Conservation (phyloP, 1,284 basidiomycete genomes). For the Ustilago hordei region DNA sequence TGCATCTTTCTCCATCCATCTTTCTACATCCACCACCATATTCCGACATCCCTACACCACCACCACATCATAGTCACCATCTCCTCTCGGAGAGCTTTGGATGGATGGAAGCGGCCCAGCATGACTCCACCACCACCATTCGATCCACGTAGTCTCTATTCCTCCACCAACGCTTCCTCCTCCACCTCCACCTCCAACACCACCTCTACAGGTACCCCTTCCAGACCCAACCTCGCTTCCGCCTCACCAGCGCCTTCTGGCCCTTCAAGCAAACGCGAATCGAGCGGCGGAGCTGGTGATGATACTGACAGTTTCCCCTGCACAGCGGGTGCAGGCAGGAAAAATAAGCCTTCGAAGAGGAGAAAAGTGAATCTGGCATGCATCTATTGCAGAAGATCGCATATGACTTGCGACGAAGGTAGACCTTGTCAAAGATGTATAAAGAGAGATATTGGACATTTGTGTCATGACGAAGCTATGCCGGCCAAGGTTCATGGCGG, state of each 20-base stretch:
- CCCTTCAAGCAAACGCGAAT: constrained; percentile 24
- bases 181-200: constrained; percentile 8
- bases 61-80: neutral
- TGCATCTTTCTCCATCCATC: neutral
- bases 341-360: constrained; percentile 55
- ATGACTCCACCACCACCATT: constrained; percentile 38
- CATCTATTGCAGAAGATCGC: constrained; percentile 89
- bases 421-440: constrained; percentile 70
- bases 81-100: neutral
- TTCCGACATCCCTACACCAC: constrained; percentile 2
- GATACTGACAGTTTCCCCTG: constrained; percentile 20
- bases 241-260: constrained; percentile 10
- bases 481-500: constrained; percentile 27
- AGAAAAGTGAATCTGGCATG: constrained; percentile 75
- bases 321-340: constrained; percentile 1
- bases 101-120: constrained; percentile 9
- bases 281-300: constrained; percentile 7
- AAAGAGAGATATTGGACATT: constrained; percentile 71
- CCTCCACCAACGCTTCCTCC: constrained; percentile 18
- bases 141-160: constrained; percentile 48
- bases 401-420: constrained; percentile 74
- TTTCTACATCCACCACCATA: constrained; percentile 4
- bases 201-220: neutral
- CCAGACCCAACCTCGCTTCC: constrained; percentile 9
- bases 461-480: constrained; percentile 63